Evolutionary conservation across 129 eudicot genomes (phyloP), one percentile per base, ranked within the genome.

Genomic region (Arctium minus): DNA sequence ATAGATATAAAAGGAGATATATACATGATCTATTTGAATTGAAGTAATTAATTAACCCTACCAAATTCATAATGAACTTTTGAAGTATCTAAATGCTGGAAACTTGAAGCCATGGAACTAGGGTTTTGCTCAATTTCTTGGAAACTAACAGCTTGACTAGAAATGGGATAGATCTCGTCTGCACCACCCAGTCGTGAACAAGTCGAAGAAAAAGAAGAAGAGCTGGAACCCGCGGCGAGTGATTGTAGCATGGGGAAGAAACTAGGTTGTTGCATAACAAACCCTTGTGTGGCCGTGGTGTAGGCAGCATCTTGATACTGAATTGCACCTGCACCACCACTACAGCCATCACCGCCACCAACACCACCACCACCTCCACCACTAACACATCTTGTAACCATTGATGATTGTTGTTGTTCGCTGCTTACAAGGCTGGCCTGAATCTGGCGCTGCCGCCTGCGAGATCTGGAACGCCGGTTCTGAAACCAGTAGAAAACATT

Each of bases 401-500:
- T 32, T 40, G 78, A 48, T 82, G 39, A 79, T 10, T 68, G 83
- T 2, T 74, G 81, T 0, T 85, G 81, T 31, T 83, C 89, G 3
- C 72, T 37, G 67, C 17, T 86, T 36, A 75, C 36, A 32, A 86
- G 88, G 56, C 83, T 75, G 32, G 98, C 98, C 79, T 94, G 97
- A 65, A 94, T 90, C 81, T 95, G 98, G 8, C 97, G 91, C 36
- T 89, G 97, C 22, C 97, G 90, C 71, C 98, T 92, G 65, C 97
- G 89, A 35, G 97, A 92, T 81, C 98, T 82, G 0, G 98, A 95
- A 39, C 98, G 90, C 1, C 98, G 93, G 88, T 95, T 95, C 64
- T 95, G 98, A 78, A 95, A 95, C 98, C 98, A 95, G 87, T 95
- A 95, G 73, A 95, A 95, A 40, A 95, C 97, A 53, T 95, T 95